Conservation (phyloP, 2,329 filamentous ascomycete species). For the Sporothrix globosa region DNA sequence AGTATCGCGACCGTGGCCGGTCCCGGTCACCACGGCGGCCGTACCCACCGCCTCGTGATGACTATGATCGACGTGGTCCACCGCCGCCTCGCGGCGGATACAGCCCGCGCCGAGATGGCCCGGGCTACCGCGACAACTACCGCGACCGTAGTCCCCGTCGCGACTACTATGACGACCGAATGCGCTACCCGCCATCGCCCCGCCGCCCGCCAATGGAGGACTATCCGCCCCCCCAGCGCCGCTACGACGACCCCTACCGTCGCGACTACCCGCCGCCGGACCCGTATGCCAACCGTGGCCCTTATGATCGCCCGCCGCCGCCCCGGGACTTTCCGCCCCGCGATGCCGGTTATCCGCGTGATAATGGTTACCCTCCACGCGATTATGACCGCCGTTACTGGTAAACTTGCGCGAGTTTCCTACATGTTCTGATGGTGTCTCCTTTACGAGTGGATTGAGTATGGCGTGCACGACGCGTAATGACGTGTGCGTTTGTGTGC, state of each 20-base stretch:
- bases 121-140: slow-evolving; percentile 68
- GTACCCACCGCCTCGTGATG: slow-evolving; percentile 69
- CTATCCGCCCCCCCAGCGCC: slow-evolving; percentile 68
- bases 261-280: slow-evolving; percentile 69
- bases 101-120: slow-evolving; percentile 70
- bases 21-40: slow-evolving; percentile 79
- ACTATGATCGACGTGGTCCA: slow-evolving; percentile 78
- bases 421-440: slow-evolving; percentile 21
- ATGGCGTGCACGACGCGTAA: neutral
- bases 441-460: neutral
- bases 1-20: slow-evolving; percentile 70
- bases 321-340: slow-evolving; percentile 46
- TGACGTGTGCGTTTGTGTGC: neutral
- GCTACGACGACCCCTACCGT: slow-evolving; percentile 78
- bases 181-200: slow-evolving; percentile 78
- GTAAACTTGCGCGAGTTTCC: slow-evolving; percentile 34
- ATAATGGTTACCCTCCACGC: slow-evolving; percentile 50
- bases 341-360: slow-evolving; percentile 54
- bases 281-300: slow-evolving; percentile 60
- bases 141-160: slow-evolving; percentile 84
- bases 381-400: slow-evolving; percentile 45
- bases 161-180: slow-evolving; percentile 85
- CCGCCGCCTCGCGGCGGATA: slow-evolving; percentile 69
- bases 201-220: slow-evolving; percentile 76
- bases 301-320: slow-evolving; percentile 59